Evolutionary conservation across 106 monocot species (phyloP).

Genomic region (Dactylorhiza incarnata): DNA sequence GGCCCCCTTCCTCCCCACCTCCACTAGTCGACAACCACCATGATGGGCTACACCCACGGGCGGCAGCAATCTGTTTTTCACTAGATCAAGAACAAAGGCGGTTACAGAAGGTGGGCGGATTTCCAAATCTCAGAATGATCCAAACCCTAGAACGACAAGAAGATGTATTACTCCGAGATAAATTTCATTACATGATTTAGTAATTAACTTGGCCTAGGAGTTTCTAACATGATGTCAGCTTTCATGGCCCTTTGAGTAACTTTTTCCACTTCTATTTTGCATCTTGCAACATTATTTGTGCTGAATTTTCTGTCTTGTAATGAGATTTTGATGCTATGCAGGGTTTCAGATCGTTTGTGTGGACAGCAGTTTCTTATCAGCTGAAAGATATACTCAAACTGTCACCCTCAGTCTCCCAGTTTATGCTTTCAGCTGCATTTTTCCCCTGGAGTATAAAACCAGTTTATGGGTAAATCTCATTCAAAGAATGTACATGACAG

Average conservation of each 20-base stretch:
- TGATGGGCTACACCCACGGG: background rate
- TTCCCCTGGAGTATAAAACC: slow-evolving; percentile 83
- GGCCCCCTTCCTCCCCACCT: too few relatives aligned
- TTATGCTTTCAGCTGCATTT: slow-evolving; percentile 50
- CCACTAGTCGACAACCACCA: too few relatives aligned
- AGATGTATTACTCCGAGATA: background rate
- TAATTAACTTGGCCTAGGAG: background rate
- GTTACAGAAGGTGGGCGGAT: too few relatives aligned
- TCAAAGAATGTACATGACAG: background rate
- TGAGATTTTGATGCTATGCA: slow-evolving; percentile 14
- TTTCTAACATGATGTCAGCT: background rate
- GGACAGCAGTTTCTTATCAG: slow-evolving; percentile 85
- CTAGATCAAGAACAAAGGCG: too few relatives aligned
- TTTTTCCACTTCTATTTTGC: background rate
- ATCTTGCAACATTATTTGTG: background rate
- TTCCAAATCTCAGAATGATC: too few relatives aligned
- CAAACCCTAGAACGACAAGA: background rate
- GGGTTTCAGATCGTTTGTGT: slow-evolving; percentile 88
- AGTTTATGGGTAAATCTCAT: slow-evolving; percentile 51
- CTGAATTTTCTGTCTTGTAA: background rate
- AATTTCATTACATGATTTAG: too few relatives aligned
- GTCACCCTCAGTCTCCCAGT: slow-evolving; percentile 66
- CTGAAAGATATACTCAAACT: slow-evolving; percentile 74
- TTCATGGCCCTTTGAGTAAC: background rate
- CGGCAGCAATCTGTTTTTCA: background rate